Evolutionary conservation across 306 rosid genomes (phyloP).

Genomic region (Quercus cerris): DNA sequence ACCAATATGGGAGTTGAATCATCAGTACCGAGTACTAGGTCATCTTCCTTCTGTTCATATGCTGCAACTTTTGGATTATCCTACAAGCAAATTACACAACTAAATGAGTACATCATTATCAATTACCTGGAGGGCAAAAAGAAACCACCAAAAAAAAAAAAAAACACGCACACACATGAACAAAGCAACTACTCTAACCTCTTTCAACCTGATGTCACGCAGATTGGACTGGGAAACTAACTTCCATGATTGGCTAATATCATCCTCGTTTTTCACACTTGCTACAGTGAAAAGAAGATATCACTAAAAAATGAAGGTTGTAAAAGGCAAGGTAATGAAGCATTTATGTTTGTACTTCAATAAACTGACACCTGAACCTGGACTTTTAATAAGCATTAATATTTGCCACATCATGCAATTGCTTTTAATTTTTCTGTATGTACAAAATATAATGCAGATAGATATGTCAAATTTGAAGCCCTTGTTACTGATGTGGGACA

Average conservation of each 20-base stretch:
- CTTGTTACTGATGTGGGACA: no score
- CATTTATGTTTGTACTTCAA: no score
- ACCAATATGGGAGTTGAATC: constrained; percentile 5
- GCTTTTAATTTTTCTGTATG: no score
- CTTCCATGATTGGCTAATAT: background rate
- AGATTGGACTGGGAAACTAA: no score
- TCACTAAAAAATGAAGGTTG: background rate
- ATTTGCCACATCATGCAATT: no score
- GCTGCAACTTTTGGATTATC: background rate
- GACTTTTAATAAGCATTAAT: no score
- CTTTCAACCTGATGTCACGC: constrained; percentile 4
- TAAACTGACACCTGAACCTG: no score
- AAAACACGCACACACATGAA: background rate
- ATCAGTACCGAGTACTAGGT: background rate
- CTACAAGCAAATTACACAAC: background rate
- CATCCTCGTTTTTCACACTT: background rate
- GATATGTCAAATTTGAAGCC: no score
- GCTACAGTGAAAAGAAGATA: background rate
- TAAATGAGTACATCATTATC: background rate
- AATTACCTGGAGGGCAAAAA: background rate
- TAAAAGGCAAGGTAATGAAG: background rate
- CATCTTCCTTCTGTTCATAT: background rate
- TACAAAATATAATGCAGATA: no score
- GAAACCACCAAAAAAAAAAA: background rate
- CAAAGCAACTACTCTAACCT: constrained; percentile 1